These are phyloP conservation scores for Penicillium roqueforti DNA, from an alignment of 495 filamentous ascomycete genomes.

Conservation along the genomic window DNA sequence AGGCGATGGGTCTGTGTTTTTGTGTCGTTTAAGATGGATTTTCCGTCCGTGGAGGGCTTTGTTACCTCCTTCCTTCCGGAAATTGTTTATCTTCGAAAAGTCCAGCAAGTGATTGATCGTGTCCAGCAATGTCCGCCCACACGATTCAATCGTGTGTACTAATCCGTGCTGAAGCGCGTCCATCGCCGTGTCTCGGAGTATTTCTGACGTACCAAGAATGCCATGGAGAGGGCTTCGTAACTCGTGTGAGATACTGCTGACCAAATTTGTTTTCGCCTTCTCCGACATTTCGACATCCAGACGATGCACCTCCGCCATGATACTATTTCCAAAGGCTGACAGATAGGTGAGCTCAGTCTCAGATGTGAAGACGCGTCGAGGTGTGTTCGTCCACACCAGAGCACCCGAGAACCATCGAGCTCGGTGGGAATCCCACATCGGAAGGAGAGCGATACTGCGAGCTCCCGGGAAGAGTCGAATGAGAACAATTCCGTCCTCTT, in stretches of 20 bases:
- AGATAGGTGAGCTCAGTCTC: constrained; percentile 48
- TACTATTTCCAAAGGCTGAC: constrained; percentile 54
- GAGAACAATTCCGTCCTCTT: too few species aligned
- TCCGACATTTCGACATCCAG: constrained; percentile 47
- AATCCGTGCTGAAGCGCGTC: constrained; percentile 54
- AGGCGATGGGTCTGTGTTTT: neutral
- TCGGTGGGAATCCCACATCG: constrained; percentile 58
- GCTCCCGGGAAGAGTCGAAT: too few species aligned
- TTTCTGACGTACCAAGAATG: constrained; percentile 58
- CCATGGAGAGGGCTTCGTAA: constrained; percentile 64
- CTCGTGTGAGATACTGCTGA: constrained; percentile 68
- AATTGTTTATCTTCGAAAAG: constrained; percentile 31
- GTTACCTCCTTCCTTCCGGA: constrained; percentile 7
- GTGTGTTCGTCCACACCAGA: constrained; percentile 50
- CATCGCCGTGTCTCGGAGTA: constrained; percentile 54
- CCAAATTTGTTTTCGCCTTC: constrained; percentile 59
- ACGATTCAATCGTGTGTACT: constrained; percentile 62
- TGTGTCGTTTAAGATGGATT: too few species aligned
- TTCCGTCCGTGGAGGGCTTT: too few species aligned
- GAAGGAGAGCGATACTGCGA: constrained; percentile 18
- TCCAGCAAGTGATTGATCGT: constrained; percentile 65
- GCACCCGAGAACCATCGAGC: constrained; percentile 58
- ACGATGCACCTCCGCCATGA: constrained; percentile 59
- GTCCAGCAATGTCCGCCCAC: constrained; percentile 62
- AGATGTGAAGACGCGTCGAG: constrained; percentile 35